A percentile compares a stretch with the other conserved stretches of the same genome.
Evolutionary conservation across 2,329 filamentous ascomycete genomes (phyloP).

Genomic region (Chaetomium globosum): DNA sequence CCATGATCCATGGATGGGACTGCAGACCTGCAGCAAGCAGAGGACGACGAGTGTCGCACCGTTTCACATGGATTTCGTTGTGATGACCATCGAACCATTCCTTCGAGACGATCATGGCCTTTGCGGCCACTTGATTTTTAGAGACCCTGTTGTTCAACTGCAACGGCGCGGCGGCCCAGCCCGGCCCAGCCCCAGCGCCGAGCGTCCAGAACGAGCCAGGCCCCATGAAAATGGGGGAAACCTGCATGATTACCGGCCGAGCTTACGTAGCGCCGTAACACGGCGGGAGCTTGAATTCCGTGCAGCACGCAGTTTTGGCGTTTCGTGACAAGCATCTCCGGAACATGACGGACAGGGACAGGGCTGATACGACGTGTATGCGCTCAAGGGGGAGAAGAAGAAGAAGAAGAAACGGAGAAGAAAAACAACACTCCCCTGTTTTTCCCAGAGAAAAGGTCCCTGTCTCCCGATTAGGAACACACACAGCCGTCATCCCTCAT

Average conservation of each 20-base stretch:
- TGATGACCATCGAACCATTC: not conserved
- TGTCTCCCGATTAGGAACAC: not conserved
- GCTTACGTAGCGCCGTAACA: slow-evolving; percentile 8
- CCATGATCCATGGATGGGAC: not conserved
- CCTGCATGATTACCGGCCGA: slow-evolving; percentile 14
- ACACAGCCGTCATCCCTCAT: too few species aligned
- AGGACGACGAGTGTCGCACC: not conserved
- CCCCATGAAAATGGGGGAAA: slow-evolving; percentile 8
- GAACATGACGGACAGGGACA: slow-evolving; percentile 1
- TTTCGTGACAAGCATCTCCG: not conserved
- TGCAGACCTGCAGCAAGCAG: not conserved
- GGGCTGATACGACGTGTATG: not conserved
- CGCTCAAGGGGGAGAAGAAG: not conserved
- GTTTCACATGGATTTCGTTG: not conserved
- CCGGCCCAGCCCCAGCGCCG: slow-evolving; percentile 25
- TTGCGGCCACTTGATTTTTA: slow-evolving; percentile 1
- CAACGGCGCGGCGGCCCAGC: slow-evolving; percentile 12
- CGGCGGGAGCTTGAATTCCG: not conserved
- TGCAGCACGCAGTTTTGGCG: slow-evolving; percentile 10
- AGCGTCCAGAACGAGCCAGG: slow-evolving; percentile 26
- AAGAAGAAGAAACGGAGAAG: not conserved
- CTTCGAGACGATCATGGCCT: not conserved
- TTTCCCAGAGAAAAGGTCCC: not conserved
- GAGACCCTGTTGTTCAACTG: not conserved
- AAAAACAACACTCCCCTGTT: not conserved